A percentile compares a stretch with the other conserved stretches of the same genome.
phyloP scores from a whole-genome alignment of 257 asterid species.

The Ophiorrhiza pumila region DNA sequence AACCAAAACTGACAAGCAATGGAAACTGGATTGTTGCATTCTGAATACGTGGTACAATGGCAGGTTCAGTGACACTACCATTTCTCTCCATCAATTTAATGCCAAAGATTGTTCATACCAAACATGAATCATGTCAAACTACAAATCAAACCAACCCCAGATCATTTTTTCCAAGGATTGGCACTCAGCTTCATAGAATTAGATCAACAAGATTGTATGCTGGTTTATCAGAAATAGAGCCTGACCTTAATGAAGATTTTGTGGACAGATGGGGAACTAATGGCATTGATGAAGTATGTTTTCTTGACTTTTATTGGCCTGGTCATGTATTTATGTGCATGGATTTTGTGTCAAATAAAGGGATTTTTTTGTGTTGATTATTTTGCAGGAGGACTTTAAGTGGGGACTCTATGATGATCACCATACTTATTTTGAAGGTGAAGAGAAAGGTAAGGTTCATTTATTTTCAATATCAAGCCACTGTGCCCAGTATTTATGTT shows the following conservation, averaged over 20 bases:
- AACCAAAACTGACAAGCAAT: too few relatives aligned
- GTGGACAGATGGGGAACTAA: constrained; percentile 78
- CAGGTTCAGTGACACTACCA: constrained; percentile 39
- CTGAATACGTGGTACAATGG: constrained; percentile 34
- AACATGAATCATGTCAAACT: constrained; percentile 23
- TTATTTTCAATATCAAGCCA: background rate
- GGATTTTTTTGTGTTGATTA: constrained; percentile 12
- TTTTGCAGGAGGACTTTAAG: constrained; percentile 66
- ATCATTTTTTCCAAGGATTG: constrained; percentile 15
- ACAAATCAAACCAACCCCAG: constrained; percentile 15
- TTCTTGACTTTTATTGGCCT: background rate
- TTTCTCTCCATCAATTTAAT: constrained; percentile 33
- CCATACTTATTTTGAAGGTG: constrained; percentile 71
- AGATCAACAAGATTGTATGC: constrained; percentile 56
- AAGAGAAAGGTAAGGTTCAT: constrained; percentile 44
- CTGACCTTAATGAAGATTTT: constrained; percentile 78
- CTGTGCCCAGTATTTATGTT: too few relatives aligned
- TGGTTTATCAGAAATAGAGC: constrained; percentile 67
- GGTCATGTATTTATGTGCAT: background rate
- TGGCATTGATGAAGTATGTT: constrained; percentile 51
- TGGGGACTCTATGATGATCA: constrained; percentile 71
- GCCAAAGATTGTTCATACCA: constrained; percentile 32
- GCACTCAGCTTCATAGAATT: constrained; percentile 17
- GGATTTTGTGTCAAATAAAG: background rate
- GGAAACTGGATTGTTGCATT: background rate